A percentile compares a stretch with the other conserved stretches of the same genome.
Conservation (phyloP, 2,329 filamentous ascomycete species). For the Botrytis byssoidea region DNA sequence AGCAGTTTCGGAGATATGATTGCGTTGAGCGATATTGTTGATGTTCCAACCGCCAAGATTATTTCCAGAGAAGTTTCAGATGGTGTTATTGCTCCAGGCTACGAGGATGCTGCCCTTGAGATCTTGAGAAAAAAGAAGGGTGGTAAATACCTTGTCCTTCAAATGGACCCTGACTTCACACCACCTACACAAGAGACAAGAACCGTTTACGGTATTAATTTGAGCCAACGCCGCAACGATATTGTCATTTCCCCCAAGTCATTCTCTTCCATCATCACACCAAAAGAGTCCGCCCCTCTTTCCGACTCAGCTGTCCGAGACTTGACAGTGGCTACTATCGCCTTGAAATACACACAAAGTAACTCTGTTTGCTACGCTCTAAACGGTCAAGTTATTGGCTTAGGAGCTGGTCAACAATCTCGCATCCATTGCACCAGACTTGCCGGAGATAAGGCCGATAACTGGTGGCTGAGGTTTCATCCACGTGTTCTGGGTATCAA, state of each 20-base stretch:
- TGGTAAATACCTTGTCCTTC: slow-evolving; percentile 90
- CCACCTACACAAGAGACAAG: slow-evolving; percentile 74
- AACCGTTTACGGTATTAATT: slow-evolving; percentile 84
- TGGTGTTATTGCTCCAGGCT: slow-evolving; percentile 89
- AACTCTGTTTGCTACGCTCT: slow-evolving; percentile 98
- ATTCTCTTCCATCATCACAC: slow-evolving; percentile 82
- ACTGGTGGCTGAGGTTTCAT: slow-evolving; percentile 99
- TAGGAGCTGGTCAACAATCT: slow-evolving; percentile 95
- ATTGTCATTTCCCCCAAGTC: slow-evolving; percentile 80
- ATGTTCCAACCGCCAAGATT: slow-evolving; percentile 92
- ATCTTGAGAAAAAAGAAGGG: slow-evolving; percentile 98
- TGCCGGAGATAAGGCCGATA: slow-evolving; percentile 96
- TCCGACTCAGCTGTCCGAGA: slow-evolving; percentile 83
- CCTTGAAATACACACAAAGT: slow-evolving; percentile 97
- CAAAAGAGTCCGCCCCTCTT: slow-evolving; percentile 71
- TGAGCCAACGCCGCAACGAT: slow-evolving; percentile 92
- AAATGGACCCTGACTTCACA: slow-evolving; percentile 87
- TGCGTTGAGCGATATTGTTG: slow-evolving; percentile 85
- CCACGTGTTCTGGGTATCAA: slow-evolving; percentile 81
- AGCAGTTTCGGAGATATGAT: slow-evolving; percentile 98
- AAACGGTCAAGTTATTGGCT: slow-evolving; percentile 88
- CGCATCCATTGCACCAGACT: slow-evolving; percentile 98
- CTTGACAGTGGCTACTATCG: slow-evolving; percentile 91
- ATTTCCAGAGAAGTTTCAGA: slow-evolving; percentile 98
- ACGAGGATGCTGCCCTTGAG: slow-evolving; percentile 79